These are phyloP conservation scores for Elaeis guineensis DNA, from an alignment of 176 grass and related monocot genomes.

Conservation along the genomic window DNA sequence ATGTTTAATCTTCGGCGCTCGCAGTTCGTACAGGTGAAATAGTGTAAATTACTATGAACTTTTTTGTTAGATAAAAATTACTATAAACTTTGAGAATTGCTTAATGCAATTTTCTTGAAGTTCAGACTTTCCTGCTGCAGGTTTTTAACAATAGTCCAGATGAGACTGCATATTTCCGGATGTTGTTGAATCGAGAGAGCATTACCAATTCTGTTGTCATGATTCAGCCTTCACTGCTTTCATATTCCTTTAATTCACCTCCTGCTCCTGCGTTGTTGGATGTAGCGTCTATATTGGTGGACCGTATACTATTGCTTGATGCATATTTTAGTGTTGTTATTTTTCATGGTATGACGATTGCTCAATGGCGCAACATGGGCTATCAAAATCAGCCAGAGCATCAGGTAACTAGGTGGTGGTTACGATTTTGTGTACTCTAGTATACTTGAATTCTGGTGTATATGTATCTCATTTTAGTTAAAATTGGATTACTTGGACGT, in stretches of 20 bases:
- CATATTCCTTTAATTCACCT: conserved; percentile 82
- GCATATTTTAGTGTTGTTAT: conserved; percentile 97
- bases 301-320: conserved; percentile 90
- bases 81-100: background rate
- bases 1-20: conserved; percentile 97
- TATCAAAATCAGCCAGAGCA: conserved; percentile 97
- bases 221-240: conserved; percentile 88
- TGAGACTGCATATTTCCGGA: conserved; percentile 94
- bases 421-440: no score
- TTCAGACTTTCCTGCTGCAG: conserved; percentile 33
- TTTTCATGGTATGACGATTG: conserved; percentile 93
- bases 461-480: background rate
- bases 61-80: background rate
- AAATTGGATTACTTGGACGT: background rate
- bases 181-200: conserved; percentile 92
- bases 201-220: conserved; percentile 88
- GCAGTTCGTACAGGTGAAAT: conserved; percentile 87
- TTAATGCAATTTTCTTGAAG: no score
- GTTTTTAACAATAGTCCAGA: conserved; percentile 99
- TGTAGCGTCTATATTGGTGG: conserved; percentile 78
- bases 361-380: conserved; percentile 98
- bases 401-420: conserved; percentile 39
- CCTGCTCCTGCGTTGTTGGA: conserved; percentile 85
- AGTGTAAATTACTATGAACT: conserved; percentile 2
- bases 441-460: background rate